Evolutionary conservation across 2,329 filamentous ascomycete species (phyloP), one percentile per base, ranked within the genome.

Genomic region (Sporothrix humicola): DNA sequence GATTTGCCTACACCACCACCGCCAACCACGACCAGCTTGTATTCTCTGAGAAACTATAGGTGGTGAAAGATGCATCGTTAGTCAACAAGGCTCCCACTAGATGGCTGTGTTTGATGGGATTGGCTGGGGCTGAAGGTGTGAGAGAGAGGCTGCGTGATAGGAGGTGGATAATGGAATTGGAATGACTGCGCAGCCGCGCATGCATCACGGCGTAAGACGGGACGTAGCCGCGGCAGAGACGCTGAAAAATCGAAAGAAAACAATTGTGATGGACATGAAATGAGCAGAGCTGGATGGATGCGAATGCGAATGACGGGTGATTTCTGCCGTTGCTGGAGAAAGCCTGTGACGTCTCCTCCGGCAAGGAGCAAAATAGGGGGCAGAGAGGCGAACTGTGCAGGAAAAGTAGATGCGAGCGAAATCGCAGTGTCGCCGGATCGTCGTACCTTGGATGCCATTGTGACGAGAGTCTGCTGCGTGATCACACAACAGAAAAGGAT

Each of bases 1-100:
- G 95, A 98, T 88, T 99, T 99, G 86, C 96, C 96, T 77, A 99
- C 96, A 83, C 96, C 96, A 88, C 96, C 96, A 80, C 97, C 96
- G 79, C 96, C 96, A 78, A 99, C 95, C 76, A 98, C 96, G 75
- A 99, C 96, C 85, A 97, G 85, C 86, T 97, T 97, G 85, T 97
- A 97, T 86, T 96, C 93, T 89, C 93, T 88, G 82, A 95, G 86
- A 82, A 95, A 95, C 92, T 95, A 80, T 69, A 52, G 1, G 42
- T 13, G 44, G 9, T 17, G 44, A 44, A 37, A 31, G 31, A 52
- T 26, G 48, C 37, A 3, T 5, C 37, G 56, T 71, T 46, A 72
- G 73, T 54, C 37, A 58, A 69, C 59, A 44, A 58, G 44, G 59
- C 59, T 63, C 50, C 44, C 15, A 8, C n/a, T 26, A 20, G 48